Conservation (phyloP, 75 land plant species). For the Cunninghamia lanceolata region DNA sequence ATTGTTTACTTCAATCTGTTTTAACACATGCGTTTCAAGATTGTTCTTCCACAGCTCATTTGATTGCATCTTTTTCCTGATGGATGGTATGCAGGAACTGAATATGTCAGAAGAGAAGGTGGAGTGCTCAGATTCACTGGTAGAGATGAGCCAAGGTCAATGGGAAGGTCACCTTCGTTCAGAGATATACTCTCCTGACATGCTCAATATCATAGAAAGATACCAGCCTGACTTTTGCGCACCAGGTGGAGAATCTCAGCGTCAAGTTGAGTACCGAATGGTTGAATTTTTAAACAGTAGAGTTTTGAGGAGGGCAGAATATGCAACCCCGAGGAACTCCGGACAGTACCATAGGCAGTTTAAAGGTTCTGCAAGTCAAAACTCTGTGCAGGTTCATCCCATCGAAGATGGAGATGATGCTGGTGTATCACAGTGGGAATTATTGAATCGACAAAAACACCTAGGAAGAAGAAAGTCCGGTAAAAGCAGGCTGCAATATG, state of each 20-base stretch:
- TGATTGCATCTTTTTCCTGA: background rate
- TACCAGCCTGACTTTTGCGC: constrained; percentile 78
- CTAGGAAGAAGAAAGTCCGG: constrained; percentile 56
- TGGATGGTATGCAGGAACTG: constrained; percentile 48
- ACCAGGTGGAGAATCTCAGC: constrained; percentile 79
- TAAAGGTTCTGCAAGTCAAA: constrained; percentile 32
- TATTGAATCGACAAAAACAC: constrained; percentile 26
- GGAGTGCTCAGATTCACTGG: constrained; percentile 60
- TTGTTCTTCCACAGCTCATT: background rate
- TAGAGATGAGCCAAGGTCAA: constrained; percentile 74
- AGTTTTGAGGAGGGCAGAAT: constrained; percentile 33
- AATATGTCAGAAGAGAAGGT: constrained; percentile 59
- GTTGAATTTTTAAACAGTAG: constrained; percentile 65
- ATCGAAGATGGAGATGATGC: constrained; percentile 44
- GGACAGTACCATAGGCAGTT: constrained; percentile 27
- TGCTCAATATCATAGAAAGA: constrained; percentile 48
- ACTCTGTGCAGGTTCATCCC: constrained; percentile 38
- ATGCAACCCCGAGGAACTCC: constrained; percentile 17
- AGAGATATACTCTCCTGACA: constrained; percentile 68
- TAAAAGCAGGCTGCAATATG: constrained; percentile 72
- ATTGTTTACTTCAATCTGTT: background rate
- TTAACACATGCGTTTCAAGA: background rate
- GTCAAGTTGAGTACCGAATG: constrained; percentile 82
- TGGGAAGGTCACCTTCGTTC: constrained; percentile 79
- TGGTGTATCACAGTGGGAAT: constrained; percentile 43